Evolutionary conservation across 208 protist species (phyloP).

Genomic region (Balamuthia mandrillaris): DNA sequence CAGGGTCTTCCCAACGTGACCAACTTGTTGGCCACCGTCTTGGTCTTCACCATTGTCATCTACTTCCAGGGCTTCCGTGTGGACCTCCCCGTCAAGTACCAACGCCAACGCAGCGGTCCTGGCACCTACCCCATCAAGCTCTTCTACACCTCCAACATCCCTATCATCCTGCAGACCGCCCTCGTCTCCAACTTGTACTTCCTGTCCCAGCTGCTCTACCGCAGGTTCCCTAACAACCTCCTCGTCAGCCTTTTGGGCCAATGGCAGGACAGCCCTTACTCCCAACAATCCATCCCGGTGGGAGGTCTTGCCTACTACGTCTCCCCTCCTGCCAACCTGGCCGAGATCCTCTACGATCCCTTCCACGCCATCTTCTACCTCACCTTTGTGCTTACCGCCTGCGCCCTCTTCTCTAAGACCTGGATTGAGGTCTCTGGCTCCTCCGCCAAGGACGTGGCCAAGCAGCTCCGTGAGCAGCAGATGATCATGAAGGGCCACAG

Average conservation of each 20-base stretch:
- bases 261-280: slow-evolving; percentile 76
- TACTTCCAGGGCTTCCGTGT: slow-evolving; percentile 99
- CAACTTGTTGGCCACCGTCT: slow-evolving; percentile 97
- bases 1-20: slow-evolving; percentile 98
- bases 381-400: slow-evolving; percentile 93
- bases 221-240: slow-evolving; percentile 93
- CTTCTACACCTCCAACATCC: slow-evolving; percentile 99
- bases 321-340: slow-evolving; percentile 89
- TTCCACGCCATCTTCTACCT: slow-evolving; percentile 98
- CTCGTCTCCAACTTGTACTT: slow-evolving; percentile 99
- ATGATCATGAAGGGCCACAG: slow-evolving; percentile 85
- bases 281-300: slow-evolving; percentile 76
- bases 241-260: slow-evolving; percentile 95
- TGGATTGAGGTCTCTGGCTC: slow-evolving; percentile 98
- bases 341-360: slow-evolving; percentile 92
- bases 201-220: slow-evolving; percentile 99
- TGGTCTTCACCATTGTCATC: slow-evolving; percentile 98
- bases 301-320: slow-evolving; percentile 99
- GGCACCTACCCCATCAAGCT: slow-evolving; percentile 99
- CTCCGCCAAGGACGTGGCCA: slow-evolving; percentile 93
- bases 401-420: slow-evolving; percentile 96
- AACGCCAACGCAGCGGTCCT: slow-evolving; percentile 23
- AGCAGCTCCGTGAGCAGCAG: slow-evolving; percentile 91
- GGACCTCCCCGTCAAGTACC: slow-evolving; percentile 86
- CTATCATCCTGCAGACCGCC: slow-evolving; percentile 99